Percentiles rank a stretch among this genome's conserved stretches.
Conservation (phyloP, 257 asterid species). For the Prunella vulgaris region DNA sequence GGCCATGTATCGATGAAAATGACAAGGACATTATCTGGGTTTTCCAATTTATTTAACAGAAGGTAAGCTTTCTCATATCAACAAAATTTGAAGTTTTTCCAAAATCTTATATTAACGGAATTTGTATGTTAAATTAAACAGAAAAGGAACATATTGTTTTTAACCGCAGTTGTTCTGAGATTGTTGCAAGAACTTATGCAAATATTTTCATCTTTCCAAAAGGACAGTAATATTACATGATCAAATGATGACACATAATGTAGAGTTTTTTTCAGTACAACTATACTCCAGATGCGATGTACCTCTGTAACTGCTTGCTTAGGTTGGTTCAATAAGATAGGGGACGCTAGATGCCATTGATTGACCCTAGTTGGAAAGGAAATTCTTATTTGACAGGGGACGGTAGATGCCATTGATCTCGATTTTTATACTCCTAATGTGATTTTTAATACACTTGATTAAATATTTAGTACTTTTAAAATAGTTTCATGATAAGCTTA, state of each 20-base stretch:
- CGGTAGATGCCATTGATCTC: too few species aligned
- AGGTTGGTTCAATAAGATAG: neutral
- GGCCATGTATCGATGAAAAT: constrained; percentile 54
- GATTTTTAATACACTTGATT: too few species aligned
- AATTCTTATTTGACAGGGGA: too few species aligned
- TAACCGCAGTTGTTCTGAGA: neutral
- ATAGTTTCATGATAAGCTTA: too few species aligned
- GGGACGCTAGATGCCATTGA: neutral
- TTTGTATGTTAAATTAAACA: constrained; percentile 1
- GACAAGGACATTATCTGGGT: constrained; percentile 62
- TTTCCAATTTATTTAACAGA: constrained; percentile 60
- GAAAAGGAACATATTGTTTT: neutral
- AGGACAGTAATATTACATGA: neutral
- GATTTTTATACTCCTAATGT: too few species aligned
- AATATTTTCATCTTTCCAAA: neutral
- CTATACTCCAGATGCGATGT: neutral
- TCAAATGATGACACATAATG: neutral
- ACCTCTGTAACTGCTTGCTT: neutral
- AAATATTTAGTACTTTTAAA: too few species aligned
- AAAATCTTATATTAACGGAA: constrained; percentile 1
- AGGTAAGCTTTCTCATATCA: constrained; percentile 39
- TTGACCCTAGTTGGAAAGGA: too few species aligned
- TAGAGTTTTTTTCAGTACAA: neutral
- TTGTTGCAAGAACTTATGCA: neutral
- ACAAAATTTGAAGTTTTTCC: neutral